Base-by-base conservation (phyloP, 768 basidiomycete genomes). In the Mycena rosella region DNA sequence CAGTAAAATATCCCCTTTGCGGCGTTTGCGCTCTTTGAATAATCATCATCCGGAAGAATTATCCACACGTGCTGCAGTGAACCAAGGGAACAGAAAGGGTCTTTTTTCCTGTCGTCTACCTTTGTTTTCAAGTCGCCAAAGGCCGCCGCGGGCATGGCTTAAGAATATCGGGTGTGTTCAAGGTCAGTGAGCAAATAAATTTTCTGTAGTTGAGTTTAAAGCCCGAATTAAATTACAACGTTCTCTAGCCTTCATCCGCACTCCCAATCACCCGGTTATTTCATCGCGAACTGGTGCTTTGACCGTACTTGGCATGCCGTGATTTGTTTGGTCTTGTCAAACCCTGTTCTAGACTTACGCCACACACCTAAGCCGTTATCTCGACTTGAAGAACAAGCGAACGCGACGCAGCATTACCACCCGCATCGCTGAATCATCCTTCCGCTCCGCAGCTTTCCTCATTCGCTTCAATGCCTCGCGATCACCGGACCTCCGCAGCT, bases 341-440 rank as follows among this genome's bases (percentile, higher is more conserved):
- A 52, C 58, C 49, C 11, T 13, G 53, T 47, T 60, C 29, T 55
- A n/a, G 52, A 56, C 65, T 34, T 59, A 26, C 52, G 58, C 65
- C 65, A 67, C 65, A 67, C 34, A n/a, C 40, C n/a, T 44, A 38
- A 44, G 44, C 52, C 59, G 44, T 67, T 67, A 60, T 67, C 65
- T 54, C 7, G 65, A 44, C 64, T 59, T 51, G 34, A 65, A 52
- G 49, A 18, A 22, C 1, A 45, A 30, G 40, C 32, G 49, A 65
- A 52, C 45, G 29, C 56, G 56, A 58, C 48, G 56, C 13, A 53
- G 49, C 27, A 36, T 36, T 57, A 32, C 27, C 48, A 18, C 2
- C 36, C 22, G 6, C 40, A 29, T 22, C 30, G 5, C 38, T 20
- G 17, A 18, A 53, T 20, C 34, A 54, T 53, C 27, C 26, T 38